phyloP scores from a whole-genome alignment of 1,139 yeast species.

The Taphrina confusa region DNA sequence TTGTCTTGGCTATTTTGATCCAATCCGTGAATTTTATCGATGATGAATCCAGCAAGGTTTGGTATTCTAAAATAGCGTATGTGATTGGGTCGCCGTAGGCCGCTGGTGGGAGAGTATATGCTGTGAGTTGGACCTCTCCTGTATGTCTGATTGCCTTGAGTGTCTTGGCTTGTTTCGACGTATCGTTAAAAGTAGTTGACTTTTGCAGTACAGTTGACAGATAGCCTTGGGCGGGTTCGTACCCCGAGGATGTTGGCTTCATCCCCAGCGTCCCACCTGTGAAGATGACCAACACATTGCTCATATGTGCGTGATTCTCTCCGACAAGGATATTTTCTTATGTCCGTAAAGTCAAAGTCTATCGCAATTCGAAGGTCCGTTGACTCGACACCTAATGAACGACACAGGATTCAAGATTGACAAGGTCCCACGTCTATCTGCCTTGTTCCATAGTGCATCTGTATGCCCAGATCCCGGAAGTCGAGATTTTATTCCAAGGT shows the following conservation, averaged over 20 bases:
- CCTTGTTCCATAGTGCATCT: no score
- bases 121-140: slow-evolving; percentile 14
- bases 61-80: slow-evolving; percentile 31
- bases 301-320: no score
- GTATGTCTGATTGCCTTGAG: slow-evolving; percentile 17
- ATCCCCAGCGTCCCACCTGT: slow-evolving; percentile 36
- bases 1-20: slow-evolving; percentile 28
- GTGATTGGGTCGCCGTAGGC: slow-evolving; percentile 17
- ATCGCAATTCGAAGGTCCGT: no score
- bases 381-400: no score
- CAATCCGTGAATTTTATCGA: slow-evolving; percentile 29
- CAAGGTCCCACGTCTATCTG: no score
- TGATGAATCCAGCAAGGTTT: slow-evolving; percentile 28
- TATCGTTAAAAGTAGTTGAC: slow-evolving; percentile 21
- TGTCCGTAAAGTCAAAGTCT: no score
- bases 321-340: no score
- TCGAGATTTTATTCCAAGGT: no score
- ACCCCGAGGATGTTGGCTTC: slow-evolving; percentile 23
- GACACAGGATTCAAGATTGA: no score
- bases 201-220: slow-evolving; percentile 10
- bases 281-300: slow-evolving; percentile 22
- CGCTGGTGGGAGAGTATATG: slow-evolving; percentile 7
- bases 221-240: slow-evolving; percentile 21
- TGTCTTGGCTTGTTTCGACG: background rate
- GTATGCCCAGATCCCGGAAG: no score